Conservation (phyloP, 805 yeast genomes). For the Saccharomycopsis sp. region DNA sequence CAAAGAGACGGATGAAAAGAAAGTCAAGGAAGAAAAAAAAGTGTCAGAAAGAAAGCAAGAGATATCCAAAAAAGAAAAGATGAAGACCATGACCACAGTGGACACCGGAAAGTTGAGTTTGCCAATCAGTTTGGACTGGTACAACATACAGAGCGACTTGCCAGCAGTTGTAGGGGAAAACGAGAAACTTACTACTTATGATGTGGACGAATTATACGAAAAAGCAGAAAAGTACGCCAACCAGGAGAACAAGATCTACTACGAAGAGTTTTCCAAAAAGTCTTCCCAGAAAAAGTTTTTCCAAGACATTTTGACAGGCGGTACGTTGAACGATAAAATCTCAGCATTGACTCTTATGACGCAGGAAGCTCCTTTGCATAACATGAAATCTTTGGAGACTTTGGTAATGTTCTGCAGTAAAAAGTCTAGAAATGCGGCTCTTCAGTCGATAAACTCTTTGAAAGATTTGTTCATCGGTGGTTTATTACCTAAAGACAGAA, state of each 20-base stretch:
- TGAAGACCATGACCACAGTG: conserved; percentile 39
- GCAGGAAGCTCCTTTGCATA: conserved; percentile 93
- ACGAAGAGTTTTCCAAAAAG: conserved; percentile 65
- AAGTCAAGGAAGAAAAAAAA: conserved; percentile 24
- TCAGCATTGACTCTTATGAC: conserved; percentile 87
- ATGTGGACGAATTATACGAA: conserved; percentile 52
- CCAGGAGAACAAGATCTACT: conserved; percentile 62
- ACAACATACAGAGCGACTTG: conserved; percentile 43
- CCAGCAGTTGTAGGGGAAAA: conserved; percentile 23
- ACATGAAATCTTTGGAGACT: conserved; percentile 74
- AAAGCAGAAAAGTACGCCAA: conserved; percentile 63
- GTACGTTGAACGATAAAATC: conserved; percentile 93
- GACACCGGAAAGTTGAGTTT: conserved; percentile 49
- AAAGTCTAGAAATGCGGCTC: conserved; percentile 87
- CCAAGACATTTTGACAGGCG: conserved; percentile 79
- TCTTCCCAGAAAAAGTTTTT: conserved; percentile 82
- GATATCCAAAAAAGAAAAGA: conserved; percentile 26
- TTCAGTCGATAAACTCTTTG: conserved; percentile 83
- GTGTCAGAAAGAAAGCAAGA: conserved; percentile 20
- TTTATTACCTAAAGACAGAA: conserved; percentile 74
- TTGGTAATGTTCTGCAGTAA: conserved; percentile 74
- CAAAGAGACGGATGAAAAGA: conserved; percentile 27
- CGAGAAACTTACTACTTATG: conserved; percentile 33
- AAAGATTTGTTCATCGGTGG: conserved; percentile 84
- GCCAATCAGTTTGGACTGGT: conserved; percentile 72